A percentile compares a stretch with the other conserved stretches of the same genome.
These are phyloP conservation scores for Coprinopsis marcescibilis DNA, from an alignment of 768 basidiomycete species.

Conservation along the genomic window DNA sequence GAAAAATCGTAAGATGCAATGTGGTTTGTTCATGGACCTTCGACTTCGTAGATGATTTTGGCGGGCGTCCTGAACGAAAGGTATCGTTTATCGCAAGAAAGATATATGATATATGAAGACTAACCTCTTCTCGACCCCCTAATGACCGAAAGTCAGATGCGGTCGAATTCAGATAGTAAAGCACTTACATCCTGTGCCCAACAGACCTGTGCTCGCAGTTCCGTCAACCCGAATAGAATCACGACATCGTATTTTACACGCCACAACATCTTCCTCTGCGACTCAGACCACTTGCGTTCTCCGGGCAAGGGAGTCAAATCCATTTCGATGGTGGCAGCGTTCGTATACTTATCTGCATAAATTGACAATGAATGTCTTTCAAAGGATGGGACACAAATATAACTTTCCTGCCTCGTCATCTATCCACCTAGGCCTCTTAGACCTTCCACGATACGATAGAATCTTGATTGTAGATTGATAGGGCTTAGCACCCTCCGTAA, in stretches of 20 bases:
- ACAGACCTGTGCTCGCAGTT: slow-evolving; percentile 41
- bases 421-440: too few relatives aligned
- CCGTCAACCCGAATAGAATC: slow-evolving; percentile 45
- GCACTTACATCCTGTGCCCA: slow-evolving; percentile 42
- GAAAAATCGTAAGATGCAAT: too few relatives aligned
- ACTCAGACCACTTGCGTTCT: background rate
- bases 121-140: background rate
- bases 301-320: slow-evolving; percentile 1
- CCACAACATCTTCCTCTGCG: slow-evolving; percentile 17
- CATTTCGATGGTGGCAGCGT: too few relatives aligned
- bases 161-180: background rate
- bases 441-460: slow-evolving; percentile 8
- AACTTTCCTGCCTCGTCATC: too few relatives aligned
- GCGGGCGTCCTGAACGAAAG: too few relatives aligned
- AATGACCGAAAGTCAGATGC: background rate
- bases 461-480: background rate
- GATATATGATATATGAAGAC: too few relatives aligned
- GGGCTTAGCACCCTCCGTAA: background rate
- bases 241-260: slow-evolving; percentile 29
- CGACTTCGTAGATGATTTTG: too few relatives aligned
- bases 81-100: too few relatives aligned
- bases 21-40: too few relatives aligned
- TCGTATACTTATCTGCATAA: too few relatives aligned
- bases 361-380: too few relatives aligned
- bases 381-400: too few relatives aligned